Base-by-base conservation (phyloP, 2,329 filamentous ascomycete genomes). In the Pseudocercospora macadamiae region DNA sequence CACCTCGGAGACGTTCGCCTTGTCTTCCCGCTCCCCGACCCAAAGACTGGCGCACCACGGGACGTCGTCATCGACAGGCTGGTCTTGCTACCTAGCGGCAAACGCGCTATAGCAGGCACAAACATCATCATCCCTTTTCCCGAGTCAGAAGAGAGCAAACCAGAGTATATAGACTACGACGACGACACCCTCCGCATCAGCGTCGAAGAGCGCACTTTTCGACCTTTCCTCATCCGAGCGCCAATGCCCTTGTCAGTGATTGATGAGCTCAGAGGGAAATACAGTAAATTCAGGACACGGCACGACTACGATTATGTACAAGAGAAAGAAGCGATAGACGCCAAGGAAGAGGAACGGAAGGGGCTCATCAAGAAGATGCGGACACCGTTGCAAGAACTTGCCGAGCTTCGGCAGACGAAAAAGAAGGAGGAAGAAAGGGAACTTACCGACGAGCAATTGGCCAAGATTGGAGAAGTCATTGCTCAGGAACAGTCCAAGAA, bases 231-330 rank as follows among this genome's bases (percentile, higher is more conserved):
- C 21, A 79, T 92, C 25, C 80, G 83, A 14, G 83, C 89, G 23
- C 93, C 93, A 12, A 91, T 96, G 83, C 92, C 93, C 4, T 76
- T 81, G 26, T 78, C 76, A n/a, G 83, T 97, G 34, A 83, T 96
- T 65, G 87, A 96, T 73, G 93, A 97, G 80, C 81, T 97, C 71
- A 84, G 92, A 71, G 89, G 89, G 79, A 89, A 87, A 73, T 96
- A 88, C 82, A 90, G 88, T 67, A 86, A 83, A 69, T 95, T 93
- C 85, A 83, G 92, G 70, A 91, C 87, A 54, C 82, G 90, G 48
- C 91, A 96, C 77, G 89, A 92, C 63, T 78, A 83, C 45, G 89
- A 88, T 73, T 96, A 89, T 72, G 75, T 93, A 53, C 80, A 80
- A 65, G 77, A 80, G 75, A 88, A 87, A 80, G 80, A 85, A 73